Evolutionary conservation across 331 rosid species (phyloP), one percentile per base, ranked within the genome.

Genomic region (Quercus lobata): DNA sequence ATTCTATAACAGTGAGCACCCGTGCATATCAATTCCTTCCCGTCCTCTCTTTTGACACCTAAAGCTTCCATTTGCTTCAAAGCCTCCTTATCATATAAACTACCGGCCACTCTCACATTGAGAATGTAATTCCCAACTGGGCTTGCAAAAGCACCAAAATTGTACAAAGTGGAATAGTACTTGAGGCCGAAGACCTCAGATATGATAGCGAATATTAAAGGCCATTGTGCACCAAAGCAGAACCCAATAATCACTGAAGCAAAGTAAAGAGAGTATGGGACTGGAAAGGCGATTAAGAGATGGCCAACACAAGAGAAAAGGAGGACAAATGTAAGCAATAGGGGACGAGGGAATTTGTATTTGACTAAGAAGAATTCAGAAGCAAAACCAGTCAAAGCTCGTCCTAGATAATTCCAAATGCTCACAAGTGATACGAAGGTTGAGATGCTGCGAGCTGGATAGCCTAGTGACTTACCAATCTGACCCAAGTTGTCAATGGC

Each of bases 361-460:
- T 86, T 94, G 30, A 78, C 84, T 52, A 90, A 79, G 32, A 94
- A 80, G 21, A 82, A 60, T 82, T 94, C 98, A 0, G 98, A 94
- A 11, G 65, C 58, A 44, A 88, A 92, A 2, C 97, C 97, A 0
- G 97, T 70, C 19, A 58, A 79, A 1, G 66, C 97, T 65, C 98
- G 73, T 58, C 98, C 98, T 2, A 94, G 86, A 25, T 92, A 94
- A 79, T 91, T 92, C 98, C 98, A 94, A 70, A 94, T 94, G 73
- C 97, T 94, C 2, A 94, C 96, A 0, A 92, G 84, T 8, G 97
- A 92, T 52, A 94, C 89, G 19, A 91, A 94, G 3, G 97, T 94
- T 62, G 90, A 76, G 2, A 52, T 91, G 88, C 94, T 92, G 7
- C 58, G 72, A 3, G 54, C 44, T 4, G 92, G 91, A 81, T 93